Evolutionary conservation across 305 asterid species (phyloP).

Genomic region (Plantago rigida): DNA sequence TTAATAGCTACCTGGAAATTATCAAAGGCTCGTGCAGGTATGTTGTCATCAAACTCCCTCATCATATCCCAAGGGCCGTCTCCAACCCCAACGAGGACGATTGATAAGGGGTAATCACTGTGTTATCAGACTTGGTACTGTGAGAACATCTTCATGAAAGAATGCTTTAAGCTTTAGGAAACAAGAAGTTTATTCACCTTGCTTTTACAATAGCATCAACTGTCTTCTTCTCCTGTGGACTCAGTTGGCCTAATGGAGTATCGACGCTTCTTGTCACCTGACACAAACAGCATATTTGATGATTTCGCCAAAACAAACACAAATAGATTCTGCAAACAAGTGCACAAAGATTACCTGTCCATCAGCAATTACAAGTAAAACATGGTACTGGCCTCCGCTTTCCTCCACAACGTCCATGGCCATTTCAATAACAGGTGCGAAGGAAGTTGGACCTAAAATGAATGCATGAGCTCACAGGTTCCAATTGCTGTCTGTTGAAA

Average conservation of each 20-base stretch:
- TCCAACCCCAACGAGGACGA: conserved; percentile 54
- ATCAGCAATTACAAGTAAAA: conserved; percentile 47
- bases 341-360: conserved; percentile 33
- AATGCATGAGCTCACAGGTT: neutral
- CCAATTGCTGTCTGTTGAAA: neutral
- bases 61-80: conserved; percentile 66
- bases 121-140: neutral
- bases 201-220: conserved; percentile 51
- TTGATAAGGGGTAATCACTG: conserved; percentile 47
- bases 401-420: conserved; percentile 44
- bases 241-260: conserved; percentile 36
- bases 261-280: conserved; percentile 47
- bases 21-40: conserved; percentile 42
- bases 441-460: conserved; percentile 44
- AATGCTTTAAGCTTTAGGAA: no score
- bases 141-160: neutral
- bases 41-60: conserved; percentile 52
- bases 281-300: neutral
- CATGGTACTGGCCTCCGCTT: conserved; percentile 52
- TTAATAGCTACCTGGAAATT: conserved; percentile 33
- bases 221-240: conserved; percentile 45
- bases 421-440: conserved; percentile 45
- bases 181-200: conserved; percentile 27
- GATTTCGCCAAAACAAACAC: neutral
- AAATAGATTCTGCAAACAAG: neutral